phyloP scores from a whole-genome alignment of 1,284 basidiomycete species.

The Gomphus bonarii region DNA sequence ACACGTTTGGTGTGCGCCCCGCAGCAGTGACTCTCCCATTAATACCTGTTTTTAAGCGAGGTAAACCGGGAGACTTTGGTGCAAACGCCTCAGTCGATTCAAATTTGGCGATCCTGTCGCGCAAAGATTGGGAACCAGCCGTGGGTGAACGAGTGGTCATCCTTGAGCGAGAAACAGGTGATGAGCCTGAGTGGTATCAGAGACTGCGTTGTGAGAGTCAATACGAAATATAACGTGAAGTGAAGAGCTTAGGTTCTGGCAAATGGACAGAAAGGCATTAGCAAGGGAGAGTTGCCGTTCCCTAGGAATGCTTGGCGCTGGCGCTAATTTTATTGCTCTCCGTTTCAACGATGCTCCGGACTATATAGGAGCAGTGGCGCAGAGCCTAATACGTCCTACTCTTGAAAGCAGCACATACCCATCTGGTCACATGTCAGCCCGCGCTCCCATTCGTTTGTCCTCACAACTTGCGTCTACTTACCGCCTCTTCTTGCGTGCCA shows the following conservation, averaged over 20 bases:
- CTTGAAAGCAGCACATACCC: not conserved
- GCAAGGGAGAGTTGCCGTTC: not conserved
- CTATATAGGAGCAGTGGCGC: not conserved
- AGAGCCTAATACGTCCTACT: not conserved
- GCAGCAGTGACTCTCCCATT: not conserved
- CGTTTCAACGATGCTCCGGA: not conserved
- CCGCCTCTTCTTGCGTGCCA: slow-evolving; percentile 48
- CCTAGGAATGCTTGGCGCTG: not conserved
- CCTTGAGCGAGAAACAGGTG: not conserved
- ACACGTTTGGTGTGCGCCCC: not conserved
- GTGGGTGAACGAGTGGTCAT: slow-evolving; percentile 5
- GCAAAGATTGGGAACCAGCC: slow-evolving; percentile 1
- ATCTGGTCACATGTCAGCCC: not conserved
- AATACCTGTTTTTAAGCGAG: not conserved
- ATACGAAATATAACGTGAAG: not conserved
- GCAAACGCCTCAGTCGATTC: not conserved
- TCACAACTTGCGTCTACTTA: slow-evolving; percentile 49
- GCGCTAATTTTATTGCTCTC: not conserved
- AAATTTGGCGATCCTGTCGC: slow-evolving; percentile 10
- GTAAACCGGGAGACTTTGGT: not conserved
- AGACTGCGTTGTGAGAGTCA: not conserved
- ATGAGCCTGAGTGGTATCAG: not conserved
- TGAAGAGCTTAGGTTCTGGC: not conserved
- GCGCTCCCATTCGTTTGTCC: slow-evolving; percentile 25
- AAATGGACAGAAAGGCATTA: not conserved